Evolutionary conservation across 1,284 basidiomycete species (phyloP), one percentile per base, ranked within the genome.

Genomic region (Trichosporon ovoides): DNA sequence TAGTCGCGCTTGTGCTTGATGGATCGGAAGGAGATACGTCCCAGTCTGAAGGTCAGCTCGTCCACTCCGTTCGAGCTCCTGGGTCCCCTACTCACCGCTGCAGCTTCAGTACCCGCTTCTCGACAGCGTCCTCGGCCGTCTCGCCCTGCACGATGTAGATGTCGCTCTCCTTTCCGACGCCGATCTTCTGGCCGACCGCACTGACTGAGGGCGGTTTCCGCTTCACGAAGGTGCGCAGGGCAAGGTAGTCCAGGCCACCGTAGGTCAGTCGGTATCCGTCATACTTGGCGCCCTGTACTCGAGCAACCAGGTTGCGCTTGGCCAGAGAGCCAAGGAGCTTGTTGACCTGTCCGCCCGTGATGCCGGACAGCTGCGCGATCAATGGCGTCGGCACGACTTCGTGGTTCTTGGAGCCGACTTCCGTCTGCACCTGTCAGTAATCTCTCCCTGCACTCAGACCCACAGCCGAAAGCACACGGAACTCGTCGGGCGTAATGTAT

Each of bases 1-100:
- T 98, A 99, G 75, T 99, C 96, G 64, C 95, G 83, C 76, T 98
- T 98, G 68, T 88, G 84, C 78, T 98, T 99, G 80, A 99, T 94
- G 0, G 91, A 87, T 53, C 95, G 86, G 79, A 99, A 99, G 0
- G 93, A 97, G 69, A 98, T 87, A 40, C 95, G 87, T 24, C 95
- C 95, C 34, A 99, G 83, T 48, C 95, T 94, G 70, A 33, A 37
- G 28, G 43, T 57, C 48, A 62, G 59, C 43, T 9, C 7, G 5
- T n/a, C 7, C n/a, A 22, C 43, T n/a, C 4, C 10, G 24, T n/a
- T n/a, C n/a, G n/a, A n/a, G n/a, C n/a, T n/a, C n/a, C n/a, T 3
- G 7, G 5, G 13, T 11, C n/a, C 10, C 16, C 33, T 19, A 51
- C 61, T 58, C 50, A 91, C 91, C 91, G 83, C 75, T 97, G 94